phyloP scores from a whole-genome alignment of 2,329 filamentous ascomycete species.

The Fusarium compactum region DNA sequence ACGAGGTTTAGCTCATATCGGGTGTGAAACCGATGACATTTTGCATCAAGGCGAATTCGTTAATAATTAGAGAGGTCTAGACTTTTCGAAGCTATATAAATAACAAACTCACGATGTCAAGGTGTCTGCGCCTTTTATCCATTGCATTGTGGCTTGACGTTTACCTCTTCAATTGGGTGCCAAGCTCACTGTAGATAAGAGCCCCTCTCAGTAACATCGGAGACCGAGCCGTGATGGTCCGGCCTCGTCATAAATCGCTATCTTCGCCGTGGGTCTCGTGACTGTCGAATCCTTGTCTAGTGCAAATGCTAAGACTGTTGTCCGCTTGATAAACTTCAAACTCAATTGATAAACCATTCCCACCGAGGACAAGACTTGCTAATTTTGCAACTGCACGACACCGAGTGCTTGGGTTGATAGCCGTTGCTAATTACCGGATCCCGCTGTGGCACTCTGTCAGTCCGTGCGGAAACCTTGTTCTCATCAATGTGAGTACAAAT shows the following conservation, averaged over 20 bases:
- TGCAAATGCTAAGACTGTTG: background rate
- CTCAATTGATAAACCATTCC: background rate
- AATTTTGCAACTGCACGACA: background rate
- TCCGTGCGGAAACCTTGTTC: background rate
- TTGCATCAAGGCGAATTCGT: background rate
- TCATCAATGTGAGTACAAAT: background rate
- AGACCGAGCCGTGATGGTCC: conserved; percentile 15
- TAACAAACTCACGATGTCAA: no score
- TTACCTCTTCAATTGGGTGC: background rate
- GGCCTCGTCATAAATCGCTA: conserved; percentile 11
- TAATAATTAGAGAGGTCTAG: background rate
- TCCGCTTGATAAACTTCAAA: background rate
- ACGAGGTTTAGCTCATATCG: conserved; percentile 5
- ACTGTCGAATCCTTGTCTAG: background rate
- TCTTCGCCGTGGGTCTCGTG: background rate
- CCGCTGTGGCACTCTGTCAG: background rate
- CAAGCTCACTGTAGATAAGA: background rate
- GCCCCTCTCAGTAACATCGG: background rate
- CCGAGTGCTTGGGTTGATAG: background rate
- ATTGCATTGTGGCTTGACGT: background rate
- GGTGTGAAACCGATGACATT: conserved; percentile 3
- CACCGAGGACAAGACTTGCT: background rate
- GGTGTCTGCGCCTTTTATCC: background rate
- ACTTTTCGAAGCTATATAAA: background rate
- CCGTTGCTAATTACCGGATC: background rate